Evolutionary conservation across 2,329 filamentous ascomycete genomes (phyloP).

Genomic region (Nemania sp.): DNA sequence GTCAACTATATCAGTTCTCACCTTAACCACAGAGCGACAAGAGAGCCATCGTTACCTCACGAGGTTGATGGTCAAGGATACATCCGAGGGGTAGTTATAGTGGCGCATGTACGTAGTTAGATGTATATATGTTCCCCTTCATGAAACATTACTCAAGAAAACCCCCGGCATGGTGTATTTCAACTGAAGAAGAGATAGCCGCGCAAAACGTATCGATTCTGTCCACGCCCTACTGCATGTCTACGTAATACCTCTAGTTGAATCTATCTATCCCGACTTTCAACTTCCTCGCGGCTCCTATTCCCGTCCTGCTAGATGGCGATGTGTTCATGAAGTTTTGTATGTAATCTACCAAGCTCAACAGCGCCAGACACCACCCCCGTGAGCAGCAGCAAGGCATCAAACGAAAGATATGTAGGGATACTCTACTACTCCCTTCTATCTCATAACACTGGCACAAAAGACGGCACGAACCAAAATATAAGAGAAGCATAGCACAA

Average conservation of each 20-base stretch:
- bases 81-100: no score
- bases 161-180: not conserved
- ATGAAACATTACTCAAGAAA: no score
- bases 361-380: not conserved
- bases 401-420: not conserved
- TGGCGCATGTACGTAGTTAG: no score
- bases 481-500: not conserved
- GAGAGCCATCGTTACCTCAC: no score
- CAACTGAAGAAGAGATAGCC: not conserved
- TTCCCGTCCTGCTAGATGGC: not conserved
- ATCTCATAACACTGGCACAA: not conserved
- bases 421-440: not conserved
- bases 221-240: not conserved
- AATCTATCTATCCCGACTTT: not conserved
- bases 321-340: not conserved
- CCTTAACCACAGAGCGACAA: no score
- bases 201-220: not conserved
- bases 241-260: not conserved
- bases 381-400: not conserved
- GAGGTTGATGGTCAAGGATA: no score
- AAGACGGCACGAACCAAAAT: not conserved
- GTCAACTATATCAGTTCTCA: no score
- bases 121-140: no score
- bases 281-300: not conserved
- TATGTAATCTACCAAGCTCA: not conserved